phyloP scores from a whole-genome alignment of 2,329 filamentous ascomycete species.

The Pestalotiopsis sp. region DNA sequence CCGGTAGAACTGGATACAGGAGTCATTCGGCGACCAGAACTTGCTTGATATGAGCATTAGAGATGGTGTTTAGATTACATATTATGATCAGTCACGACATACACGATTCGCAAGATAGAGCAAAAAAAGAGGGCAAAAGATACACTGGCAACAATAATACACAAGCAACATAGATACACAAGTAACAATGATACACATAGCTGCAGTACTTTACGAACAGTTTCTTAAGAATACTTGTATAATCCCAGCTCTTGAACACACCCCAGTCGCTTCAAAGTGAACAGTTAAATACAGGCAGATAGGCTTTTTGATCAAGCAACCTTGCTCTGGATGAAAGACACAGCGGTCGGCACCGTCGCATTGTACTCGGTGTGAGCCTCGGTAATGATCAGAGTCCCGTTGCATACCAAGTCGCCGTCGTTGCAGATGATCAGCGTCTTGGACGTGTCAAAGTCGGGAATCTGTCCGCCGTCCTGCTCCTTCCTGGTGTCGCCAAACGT shows the following conservation, averaged over 20 bases:
- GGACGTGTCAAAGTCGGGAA: constrained; percentile 30
- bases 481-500: constrained; percentile 35
- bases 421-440: constrained; percentile 47
- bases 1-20: neutral
- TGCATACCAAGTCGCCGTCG: constrained; percentile 50
- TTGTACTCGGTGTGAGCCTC: constrained; percentile 41
- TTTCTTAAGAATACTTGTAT: no score
- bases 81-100: no score
- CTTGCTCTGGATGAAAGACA: constrained; percentile 17
- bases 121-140: no score
- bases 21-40: neutral
- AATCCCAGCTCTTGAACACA: no score
- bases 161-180: neutral
- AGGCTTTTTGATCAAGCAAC: neutral
- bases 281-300: neutral
- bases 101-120: neutral
- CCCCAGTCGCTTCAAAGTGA: no score
- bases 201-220: no score
- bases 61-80: neutral
- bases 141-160: neutral
- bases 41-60: neutral
- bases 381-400: constrained; percentile 41
- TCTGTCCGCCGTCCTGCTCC: constrained; percentile 28
- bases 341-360: constrained; percentile 9
- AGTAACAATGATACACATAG: neutral